Evolutionary conservation across 352 stramenopile genomes (phyloP).

Genomic region (Phytophthora brassicae): DNA sequence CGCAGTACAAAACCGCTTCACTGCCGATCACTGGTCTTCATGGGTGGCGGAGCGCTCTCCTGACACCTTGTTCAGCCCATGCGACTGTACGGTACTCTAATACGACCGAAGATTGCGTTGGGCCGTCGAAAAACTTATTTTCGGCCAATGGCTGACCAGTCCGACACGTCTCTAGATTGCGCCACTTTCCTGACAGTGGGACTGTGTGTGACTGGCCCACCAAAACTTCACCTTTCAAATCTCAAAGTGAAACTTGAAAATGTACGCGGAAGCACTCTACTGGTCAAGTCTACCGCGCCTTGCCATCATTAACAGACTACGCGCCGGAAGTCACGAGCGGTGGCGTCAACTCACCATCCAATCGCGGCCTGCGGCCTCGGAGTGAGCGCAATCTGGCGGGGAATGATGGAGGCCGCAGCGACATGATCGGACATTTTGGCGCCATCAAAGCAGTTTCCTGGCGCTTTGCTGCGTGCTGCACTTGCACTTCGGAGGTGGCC

Average conservation of each 20-base stretch:
- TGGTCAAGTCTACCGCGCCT: too few relatives aligned
- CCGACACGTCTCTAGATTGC: conserved; percentile 16
- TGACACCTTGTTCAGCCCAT: not conserved
- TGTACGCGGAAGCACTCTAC: not conserved
- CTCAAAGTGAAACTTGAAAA: conserved; percentile 10
- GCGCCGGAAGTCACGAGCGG: not conserved
- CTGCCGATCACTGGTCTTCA: not conserved
- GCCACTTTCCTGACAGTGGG: conserved; percentile 11
- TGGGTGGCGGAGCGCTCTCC: too few relatives aligned
- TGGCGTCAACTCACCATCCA: not conserved
- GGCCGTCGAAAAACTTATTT: conserved; percentile 1
- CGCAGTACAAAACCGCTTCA: too few relatives aligned
- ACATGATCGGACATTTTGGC: not conserved
- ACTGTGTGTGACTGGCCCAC: conserved; percentile 12
- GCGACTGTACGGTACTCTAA: too few relatives aligned
- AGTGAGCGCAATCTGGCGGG: not conserved
- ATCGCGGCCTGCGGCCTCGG: not conserved
- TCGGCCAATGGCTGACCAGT: conserved; percentile 11
- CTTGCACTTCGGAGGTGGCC: not conserved
- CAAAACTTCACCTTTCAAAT: conserved; percentile 21
- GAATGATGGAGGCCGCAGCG: not conserved
- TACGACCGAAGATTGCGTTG: conserved; percentile 1
- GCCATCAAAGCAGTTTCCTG: not conserved
- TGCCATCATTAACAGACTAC: not conserved
- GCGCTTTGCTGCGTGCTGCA: not conserved